A percentile compares a stretch with the other conserved stretches of the same genome.
phyloP scores from a whole-genome alignment of 1,284 basidiomycete genomes.

The Volvariella surrecta region DNA sequence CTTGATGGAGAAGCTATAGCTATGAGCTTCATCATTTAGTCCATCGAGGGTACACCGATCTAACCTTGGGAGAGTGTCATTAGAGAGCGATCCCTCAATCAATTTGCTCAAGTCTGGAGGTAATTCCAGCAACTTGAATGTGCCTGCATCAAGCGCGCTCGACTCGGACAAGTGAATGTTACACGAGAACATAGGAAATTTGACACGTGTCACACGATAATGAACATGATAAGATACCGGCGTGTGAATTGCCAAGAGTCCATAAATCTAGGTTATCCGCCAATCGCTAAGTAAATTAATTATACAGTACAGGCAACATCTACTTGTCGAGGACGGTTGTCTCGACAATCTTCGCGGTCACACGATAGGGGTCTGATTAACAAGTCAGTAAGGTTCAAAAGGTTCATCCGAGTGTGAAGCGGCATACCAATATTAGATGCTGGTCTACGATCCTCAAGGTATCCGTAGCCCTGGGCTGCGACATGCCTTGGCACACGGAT shows the following conservation, averaged over 20 bases:
- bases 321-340: slow-evolving; percentile 69
- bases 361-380: slow-evolving; percentile 75
- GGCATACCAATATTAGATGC: slow-evolving; percentile 92
- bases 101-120: slow-evolving; percentile 51
- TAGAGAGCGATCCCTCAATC: slow-evolving; percentile 33
- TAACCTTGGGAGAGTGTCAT: slow-evolving; percentile 24
- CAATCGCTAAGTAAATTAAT: too few species aligned
- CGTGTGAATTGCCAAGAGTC: too few species aligned
- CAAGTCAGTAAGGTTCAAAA: neutral
- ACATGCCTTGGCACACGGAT: slow-evolving; percentile 93
- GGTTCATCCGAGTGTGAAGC: neutral
- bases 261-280: too few species aligned
- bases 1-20: slow-evolving; percentile 64
- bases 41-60: slow-evolving; percentile 23
- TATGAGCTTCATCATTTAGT: too few species aligned
- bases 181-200: slow-evolving; percentile 23
- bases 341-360: slow-evolving; percentile 88
- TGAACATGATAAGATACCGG: neutral
- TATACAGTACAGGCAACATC: slow-evolving; percentile 13
- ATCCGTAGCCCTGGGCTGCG: slow-evolving; percentile 87
- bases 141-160: slow-evolving; percentile 31
- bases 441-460: slow-evolving; percentile 93
- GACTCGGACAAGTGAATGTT: slow-evolving; percentile 33
- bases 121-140: slow-evolving; percentile 63
- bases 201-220: neutral